Evolutionary conservation across 495 filamentous ascomycete species (phyloP).

Genomic region (Aeminium ludgeri): DNA sequence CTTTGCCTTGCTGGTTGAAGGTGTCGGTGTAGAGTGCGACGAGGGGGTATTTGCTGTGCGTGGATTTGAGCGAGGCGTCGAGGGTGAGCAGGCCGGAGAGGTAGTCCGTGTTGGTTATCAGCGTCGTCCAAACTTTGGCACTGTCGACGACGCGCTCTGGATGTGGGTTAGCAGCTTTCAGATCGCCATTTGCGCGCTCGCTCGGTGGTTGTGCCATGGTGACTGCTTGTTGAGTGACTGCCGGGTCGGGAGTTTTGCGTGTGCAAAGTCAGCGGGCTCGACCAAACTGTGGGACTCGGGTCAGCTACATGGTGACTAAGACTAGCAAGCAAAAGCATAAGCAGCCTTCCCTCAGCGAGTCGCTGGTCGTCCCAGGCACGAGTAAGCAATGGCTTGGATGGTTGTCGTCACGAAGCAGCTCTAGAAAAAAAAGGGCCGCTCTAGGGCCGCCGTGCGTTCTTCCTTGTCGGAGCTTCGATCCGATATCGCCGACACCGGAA

Average conservation of each 20-base stretch:
- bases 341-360: no score
- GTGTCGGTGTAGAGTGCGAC: constrained; percentile 62
- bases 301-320: no score
- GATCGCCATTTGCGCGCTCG: background rate
- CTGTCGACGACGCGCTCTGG: constrained; percentile 15
- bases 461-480: no score
- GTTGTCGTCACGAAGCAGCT: no score
- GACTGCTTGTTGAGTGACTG: no score
- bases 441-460: background rate
- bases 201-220: no score
- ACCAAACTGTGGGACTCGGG: no score
- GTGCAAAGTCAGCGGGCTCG: no score
- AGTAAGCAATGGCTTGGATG: background rate
- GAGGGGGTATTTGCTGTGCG: constrained; percentile 47
- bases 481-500: no score
- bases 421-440: background rate
- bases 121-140: constrained; percentile 51
- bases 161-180: constrained; percentile 11
- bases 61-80: constrained; percentile 45
- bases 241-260: no score
- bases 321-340: no score
- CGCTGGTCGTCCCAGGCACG: background rate
- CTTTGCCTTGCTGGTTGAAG: constrained; percentile 43
- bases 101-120: constrained; percentile 62
- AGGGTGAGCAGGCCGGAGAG: constrained; percentile 58